These are phyloP conservation scores for Inga oerstediana DNA, from an alignment of 306 rosid species.

Conservation along the genomic window DNA sequence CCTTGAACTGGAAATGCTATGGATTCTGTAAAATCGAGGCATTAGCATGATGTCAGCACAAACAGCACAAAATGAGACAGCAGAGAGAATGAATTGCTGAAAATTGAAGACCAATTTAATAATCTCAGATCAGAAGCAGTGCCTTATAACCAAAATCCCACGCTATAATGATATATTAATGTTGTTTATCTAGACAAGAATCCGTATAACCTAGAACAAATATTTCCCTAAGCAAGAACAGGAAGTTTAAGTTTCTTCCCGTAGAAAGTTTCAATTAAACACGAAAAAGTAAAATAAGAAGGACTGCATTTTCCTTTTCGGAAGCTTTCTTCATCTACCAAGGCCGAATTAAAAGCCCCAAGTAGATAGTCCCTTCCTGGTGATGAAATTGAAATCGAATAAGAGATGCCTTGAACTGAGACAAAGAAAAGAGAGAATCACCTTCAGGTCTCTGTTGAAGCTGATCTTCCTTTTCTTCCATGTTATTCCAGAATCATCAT, in stretches of 20 bases:
- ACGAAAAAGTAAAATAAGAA: neutral
- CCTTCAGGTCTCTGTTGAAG: conserved; percentile 36
- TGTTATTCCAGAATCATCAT: neutral
- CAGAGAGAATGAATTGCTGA: neutral
- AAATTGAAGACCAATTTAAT: neutral
- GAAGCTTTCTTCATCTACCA: neutral
- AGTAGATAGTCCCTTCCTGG: neutral
- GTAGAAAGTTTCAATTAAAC: neutral
- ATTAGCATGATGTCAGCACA: neutral
- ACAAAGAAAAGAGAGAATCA: conserved; percentile 34
- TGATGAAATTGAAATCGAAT: neutral
- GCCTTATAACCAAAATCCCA: neutral
- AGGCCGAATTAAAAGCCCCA: conserved; percentile 20
- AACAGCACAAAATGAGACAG: neutral
- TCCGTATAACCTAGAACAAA: neutral
- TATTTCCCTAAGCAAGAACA: neutral
- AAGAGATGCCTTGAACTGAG: neutral
- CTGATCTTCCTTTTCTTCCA: conserved; percentile 38
- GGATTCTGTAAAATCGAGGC: conserved; percentile 17
- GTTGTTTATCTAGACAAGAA: neutral
- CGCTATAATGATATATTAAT: neutral
- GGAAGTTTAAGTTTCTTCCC: neutral
- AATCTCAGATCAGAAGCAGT: neutral
- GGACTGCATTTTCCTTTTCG: neutral
- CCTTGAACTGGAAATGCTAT: conserved; percentile 49